phyloP scores from a whole-genome alignment of 805 yeast genomes.

The Komagataella pastoris region DNA sequence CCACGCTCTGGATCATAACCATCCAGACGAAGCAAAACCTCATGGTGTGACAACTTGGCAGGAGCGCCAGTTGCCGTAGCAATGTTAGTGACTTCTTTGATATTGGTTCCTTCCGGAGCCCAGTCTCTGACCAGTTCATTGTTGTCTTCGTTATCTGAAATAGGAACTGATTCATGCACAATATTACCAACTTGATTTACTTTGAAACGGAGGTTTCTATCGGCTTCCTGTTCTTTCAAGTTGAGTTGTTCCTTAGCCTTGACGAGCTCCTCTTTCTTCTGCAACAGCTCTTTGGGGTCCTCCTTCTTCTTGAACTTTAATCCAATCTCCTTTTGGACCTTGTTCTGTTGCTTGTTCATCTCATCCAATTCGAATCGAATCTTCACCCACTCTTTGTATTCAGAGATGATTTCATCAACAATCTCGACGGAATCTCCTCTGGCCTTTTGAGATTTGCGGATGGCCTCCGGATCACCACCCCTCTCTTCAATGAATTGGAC shows the following conservation, averaged over 20 bases:
- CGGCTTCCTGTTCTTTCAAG: conserved; percentile 68
- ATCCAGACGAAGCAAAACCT: conserved; percentile 82
- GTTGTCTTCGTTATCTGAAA: conserved; percentile 79
- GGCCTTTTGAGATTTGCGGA: conserved; percentile 80
- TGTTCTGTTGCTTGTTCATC: conserved; percentile 77
- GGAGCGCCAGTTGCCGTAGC: conserved; percentile 71
- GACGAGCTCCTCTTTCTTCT: conserved; percentile 65
- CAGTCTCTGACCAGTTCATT: conserved; percentile 80
- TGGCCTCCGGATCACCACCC: conserved; percentile 90
- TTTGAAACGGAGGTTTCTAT: conserved; percentile 57
- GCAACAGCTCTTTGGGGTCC: conserved; percentile 76
- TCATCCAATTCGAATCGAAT: conserved; percentile 85
- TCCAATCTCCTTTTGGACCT: conserved; percentile 88
- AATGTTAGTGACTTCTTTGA: conserved; percentile 39
- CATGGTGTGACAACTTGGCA: conserved; percentile 87
- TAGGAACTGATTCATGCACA: conserved; percentile 85
- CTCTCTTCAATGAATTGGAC: conserved; percentile 86
- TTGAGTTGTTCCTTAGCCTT: conserved; percentile 55
- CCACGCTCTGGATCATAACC: conserved; percentile 99
- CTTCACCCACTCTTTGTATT: conserved; percentile 87
- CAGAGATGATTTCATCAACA: conserved; percentile 88
- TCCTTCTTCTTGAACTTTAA: conserved; percentile 87
- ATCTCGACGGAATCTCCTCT: conserved; percentile 92
- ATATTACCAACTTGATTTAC: conserved; percentile 88
- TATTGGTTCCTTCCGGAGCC: conserved; percentile 55